Evolutionary conservation across 441 rosid genomes (phyloP).

Genomic region (Bocquillonia castaneifolia): DNA sequence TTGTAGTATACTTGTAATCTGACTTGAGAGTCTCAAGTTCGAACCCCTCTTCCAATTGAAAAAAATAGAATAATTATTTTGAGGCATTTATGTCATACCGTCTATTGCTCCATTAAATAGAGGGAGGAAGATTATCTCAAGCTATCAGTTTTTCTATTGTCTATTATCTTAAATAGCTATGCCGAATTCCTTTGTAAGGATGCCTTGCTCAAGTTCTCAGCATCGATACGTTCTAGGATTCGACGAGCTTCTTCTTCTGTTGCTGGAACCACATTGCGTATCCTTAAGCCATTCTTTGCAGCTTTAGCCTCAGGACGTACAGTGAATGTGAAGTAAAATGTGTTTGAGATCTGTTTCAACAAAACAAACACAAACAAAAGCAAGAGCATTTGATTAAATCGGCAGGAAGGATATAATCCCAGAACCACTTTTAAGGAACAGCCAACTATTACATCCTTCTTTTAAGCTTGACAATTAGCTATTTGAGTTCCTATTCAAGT

Average conservation of each 20-base stretch:
- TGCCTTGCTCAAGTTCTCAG: conserved; percentile 33
- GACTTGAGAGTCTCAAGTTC: too few species aligned
- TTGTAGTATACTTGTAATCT: too few species aligned
- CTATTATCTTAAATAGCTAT: neutral
- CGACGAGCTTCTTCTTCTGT: conserved; percentile 80
- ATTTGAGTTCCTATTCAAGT: neutral
- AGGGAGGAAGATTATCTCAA: neutral
- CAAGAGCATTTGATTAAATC: neutral
- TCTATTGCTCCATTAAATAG: neutral
- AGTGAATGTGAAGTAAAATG: conserved; percentile 74
- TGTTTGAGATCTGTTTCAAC: conserved; percentile 60
- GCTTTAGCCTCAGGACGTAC: conserved; percentile 69
- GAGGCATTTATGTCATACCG: neutral
- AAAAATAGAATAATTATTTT: too few species aligned
- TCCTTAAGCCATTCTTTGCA: conserved; percentile 42
- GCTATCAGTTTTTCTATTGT: neutral
- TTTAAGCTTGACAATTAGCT: neutral
- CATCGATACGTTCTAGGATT: conserved; percentile 69
- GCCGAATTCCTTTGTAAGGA: neutral
- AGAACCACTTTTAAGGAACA: neutral
- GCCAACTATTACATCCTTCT: neutral
- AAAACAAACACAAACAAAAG: neutral
- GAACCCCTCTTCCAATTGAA: too few species aligned
- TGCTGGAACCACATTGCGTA: conserved; percentile 75
- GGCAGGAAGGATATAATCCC: neutral